Evolutionary conservation across 2,329 filamentous ascomycete species (phyloP).

Genomic region (Neofusicoccum laricinum): DNA sequence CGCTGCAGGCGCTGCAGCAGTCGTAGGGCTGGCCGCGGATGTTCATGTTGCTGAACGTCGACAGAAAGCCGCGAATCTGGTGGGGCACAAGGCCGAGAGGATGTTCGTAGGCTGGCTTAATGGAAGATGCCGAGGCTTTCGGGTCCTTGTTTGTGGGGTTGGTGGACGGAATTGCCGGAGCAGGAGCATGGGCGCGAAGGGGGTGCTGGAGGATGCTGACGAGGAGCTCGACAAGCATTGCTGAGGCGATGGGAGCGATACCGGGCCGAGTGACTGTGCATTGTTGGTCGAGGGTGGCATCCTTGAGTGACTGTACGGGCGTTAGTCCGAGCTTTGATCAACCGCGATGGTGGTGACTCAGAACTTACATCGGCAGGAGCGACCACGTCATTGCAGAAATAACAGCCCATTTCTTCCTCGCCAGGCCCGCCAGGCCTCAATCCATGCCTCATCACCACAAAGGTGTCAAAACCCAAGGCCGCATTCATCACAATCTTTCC

Average conservation of each 20-base stretch:
- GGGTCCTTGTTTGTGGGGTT: conserved; percentile 12
- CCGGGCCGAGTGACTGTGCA: conserved; percentile 96
- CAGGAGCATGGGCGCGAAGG: conserved; percentile 38
- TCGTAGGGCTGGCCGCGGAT: conserved; percentile 75
- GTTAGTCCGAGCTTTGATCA: neutral
- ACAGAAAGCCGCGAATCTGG: conserved; percentile 74
- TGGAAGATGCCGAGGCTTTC: neutral
- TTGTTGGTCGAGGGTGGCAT: conserved; percentile 94
- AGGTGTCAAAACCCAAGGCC: conserved; percentile 93
- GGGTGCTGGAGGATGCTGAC: conserved; percentile 77
- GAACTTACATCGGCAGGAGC: conserved; percentile 81
- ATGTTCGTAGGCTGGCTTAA: conserved; percentile 43
- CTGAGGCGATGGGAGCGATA: conserved; percentile 87
- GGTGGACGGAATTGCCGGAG: conserved; percentile 18
- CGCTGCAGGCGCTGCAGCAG: conserved; percentile 77
- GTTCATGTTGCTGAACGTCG: conserved; percentile 69
- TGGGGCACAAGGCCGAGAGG: conserved; percentile 74
- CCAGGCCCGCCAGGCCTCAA: conserved; percentile 49
- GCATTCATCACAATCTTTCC: conserved; percentile 97
- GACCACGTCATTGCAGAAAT: conserved; percentile 98
- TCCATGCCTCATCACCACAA: conserved; percentile 95
- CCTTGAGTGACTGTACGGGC: conserved; percentile 76
- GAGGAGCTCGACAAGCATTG: conserved; percentile 84
- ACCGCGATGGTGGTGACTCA: neutral
- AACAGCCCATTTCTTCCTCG: conserved; percentile 79